These are phyloP conservation scores for Komagataella mondaviorum DNA, from an alignment of 805 yeast species.

Conservation along the genomic window DNA sequence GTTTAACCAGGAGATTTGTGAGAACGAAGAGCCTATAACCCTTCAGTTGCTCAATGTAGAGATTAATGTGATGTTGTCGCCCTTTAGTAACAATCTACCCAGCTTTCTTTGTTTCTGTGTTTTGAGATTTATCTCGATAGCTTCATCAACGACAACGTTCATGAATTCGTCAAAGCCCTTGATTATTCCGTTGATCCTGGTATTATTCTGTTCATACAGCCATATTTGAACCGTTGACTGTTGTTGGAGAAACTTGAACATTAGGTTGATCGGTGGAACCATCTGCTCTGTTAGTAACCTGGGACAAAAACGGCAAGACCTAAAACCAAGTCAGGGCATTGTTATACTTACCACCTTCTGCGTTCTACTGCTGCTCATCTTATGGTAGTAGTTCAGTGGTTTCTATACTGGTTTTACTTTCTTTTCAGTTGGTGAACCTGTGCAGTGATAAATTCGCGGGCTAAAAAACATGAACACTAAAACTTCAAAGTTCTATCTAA, in stretches of 20 bases:
- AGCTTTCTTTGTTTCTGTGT: constrained; percentile 35
- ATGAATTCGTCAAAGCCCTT: constrained; percentile 96
- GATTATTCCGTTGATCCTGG: constrained; percentile 70
- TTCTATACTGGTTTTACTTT: neutral
- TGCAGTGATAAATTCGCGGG: neutral
- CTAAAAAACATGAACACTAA: neutral
- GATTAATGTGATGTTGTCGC: constrained; percentile 85
- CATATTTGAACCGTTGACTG: constrained; percentile 72
- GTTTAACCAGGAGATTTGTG: neutral
- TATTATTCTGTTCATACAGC: constrained; percentile 76
- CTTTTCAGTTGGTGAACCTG: neutral
- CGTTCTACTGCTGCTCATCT: constrained; percentile 27
- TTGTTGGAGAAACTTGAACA: constrained; percentile 77
- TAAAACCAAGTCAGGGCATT: neutral
- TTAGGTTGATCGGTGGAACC: constrained; percentile 86
- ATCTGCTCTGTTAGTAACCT: constrained; percentile 18
- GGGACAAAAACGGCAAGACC: neutral
- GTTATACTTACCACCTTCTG: constrained; percentile 25
- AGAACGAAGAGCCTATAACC: neutral
- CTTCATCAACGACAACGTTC: constrained; percentile 60
- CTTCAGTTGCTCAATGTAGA: constrained; percentile 10
- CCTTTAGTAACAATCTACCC: constrained; percentile 75
- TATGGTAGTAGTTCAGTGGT: constrained; percentile 1
- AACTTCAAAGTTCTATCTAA: neutral
- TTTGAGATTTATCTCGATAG: constrained; percentile 47